phyloP scores from a whole-genome alignment of 179 eudicot genomes.

The Gypsophila paniculata region DNA sequence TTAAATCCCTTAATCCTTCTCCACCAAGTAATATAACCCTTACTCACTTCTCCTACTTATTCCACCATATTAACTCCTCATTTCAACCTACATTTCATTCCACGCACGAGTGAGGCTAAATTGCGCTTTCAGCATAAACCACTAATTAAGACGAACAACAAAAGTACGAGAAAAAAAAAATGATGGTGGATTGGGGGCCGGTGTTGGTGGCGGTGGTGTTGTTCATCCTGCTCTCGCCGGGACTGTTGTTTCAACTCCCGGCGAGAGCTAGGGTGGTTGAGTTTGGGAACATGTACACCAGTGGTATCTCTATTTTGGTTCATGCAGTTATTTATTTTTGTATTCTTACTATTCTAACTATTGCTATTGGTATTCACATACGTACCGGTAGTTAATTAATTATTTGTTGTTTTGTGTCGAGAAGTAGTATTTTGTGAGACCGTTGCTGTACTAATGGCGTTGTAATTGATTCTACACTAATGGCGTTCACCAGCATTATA shows the following conservation, averaged over 20 bases:
- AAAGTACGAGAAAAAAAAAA: neutral
- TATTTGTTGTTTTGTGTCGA: no score
- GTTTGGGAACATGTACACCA: conserved; percentile 64
- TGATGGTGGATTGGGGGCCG: conserved; percentile 84
- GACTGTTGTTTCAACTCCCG: conserved; percentile 71
- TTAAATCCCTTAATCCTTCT: conserved; percentile 16
- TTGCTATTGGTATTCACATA: conserved; percentile 67
- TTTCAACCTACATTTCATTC: neutral
- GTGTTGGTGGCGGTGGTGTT: conserved; percentile 71
- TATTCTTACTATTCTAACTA: conserved; percentile 54
- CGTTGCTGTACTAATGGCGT: no score
- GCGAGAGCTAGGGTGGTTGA: conserved; percentile 70
- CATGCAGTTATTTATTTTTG: conserved; percentile 46
- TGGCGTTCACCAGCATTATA: no score
- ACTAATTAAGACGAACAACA: no score
- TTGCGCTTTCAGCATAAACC: no score
- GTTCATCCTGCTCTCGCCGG: conserved; percentile 76
- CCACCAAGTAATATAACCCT: conserved; percentile 29
- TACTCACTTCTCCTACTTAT: conserved; percentile 25
- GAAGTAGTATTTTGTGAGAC: no score
- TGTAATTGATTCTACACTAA: no score
- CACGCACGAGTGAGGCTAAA: neutral
- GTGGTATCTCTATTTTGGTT: conserved; percentile 32
- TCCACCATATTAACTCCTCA: conserved; percentile 1
- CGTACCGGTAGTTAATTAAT: conserved; percentile 26